These are phyloP conservation scores for Salix purpurea DNA, from an alignment of 345 rosid genomes.

Conservation along the genomic window DNA sequence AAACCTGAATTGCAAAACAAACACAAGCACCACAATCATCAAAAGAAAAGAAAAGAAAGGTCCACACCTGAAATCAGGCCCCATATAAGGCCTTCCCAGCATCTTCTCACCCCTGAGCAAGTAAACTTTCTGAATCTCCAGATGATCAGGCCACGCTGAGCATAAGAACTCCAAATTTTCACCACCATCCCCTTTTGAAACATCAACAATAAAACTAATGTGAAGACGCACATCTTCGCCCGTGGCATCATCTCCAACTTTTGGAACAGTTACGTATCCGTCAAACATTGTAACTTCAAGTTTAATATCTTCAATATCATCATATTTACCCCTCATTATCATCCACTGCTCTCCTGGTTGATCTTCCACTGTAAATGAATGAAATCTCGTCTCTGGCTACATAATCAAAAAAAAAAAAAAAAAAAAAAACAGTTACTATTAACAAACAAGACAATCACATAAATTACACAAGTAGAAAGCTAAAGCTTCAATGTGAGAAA, in stretches of 20 bases:
- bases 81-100: conserved; percentile 47
- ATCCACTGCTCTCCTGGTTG: conserved; percentile 52
- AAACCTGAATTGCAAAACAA: neutral
- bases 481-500: neutral
- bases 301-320: conserved; percentile 42
- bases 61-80: conserved; percentile 56
- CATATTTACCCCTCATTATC: conserved; percentile 42
- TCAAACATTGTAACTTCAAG: conserved; percentile 70
- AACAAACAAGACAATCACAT: neutral
- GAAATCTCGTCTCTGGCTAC: conserved; percentile 49
- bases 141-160: conserved; percentile 64
- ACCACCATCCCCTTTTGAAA: conserved; percentile 40
- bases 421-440: neutral
- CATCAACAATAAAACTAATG: conserved; percentile 50
- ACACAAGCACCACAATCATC: neutral
- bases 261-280: conserved; percentile 44
- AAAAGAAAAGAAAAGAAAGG: neutral
- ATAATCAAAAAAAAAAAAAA: conserved; percentile 8
- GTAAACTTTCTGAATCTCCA: conserved; percentile 57
- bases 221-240: conserved; percentile 49
- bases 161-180: conserved; percentile 47
- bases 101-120: conserved; percentile 28
- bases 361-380: conserved; percentile 55
- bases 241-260: conserved; percentile 42
- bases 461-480: neutral